A percentile compares a stretch with the other conserved stretches of the same genome.
phyloP scores from a whole-genome alignment of 2,329 filamentous ascomycete species.

The Penicillium rolfsii region DNA sequence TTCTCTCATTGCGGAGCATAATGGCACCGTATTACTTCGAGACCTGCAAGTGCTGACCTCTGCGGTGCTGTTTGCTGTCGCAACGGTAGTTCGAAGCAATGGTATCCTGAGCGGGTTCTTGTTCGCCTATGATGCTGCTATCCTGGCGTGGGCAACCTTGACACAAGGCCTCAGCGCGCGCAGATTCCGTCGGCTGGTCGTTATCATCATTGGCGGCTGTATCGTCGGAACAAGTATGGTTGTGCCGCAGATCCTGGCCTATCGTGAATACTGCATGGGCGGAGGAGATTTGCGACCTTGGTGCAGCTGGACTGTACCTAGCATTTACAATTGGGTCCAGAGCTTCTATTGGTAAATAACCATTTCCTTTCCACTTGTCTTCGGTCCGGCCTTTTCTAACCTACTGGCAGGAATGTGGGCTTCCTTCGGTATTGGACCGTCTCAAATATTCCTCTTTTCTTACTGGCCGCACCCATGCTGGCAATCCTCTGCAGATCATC shows the following conservation, averaged over 20 bases:
- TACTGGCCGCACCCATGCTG: constrained; percentile 79
- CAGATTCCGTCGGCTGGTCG: constrained; percentile 57
- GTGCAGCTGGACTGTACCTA: constrained; percentile 75
- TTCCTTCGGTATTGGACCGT: constrained; percentile 89
- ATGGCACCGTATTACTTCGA: constrained; percentile 31
- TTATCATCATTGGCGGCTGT: constrained; percentile 68
- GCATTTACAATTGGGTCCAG: constrained; percentile 91
- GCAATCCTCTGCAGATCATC: constrained; percentile 68
- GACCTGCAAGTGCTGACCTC: constrained; percentile 62
- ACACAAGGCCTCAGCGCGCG: constrained; percentile 39
- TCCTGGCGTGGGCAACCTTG: constrained; percentile 49
- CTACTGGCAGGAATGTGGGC: constrained; percentile 72
- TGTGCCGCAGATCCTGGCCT: constrained; percentile 76
- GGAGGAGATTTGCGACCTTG: constrained; percentile 61
- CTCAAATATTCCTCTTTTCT: constrained; percentile 83
- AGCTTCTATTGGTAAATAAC: constrained; percentile 78
- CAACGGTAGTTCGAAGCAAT: constrained; percentile 79
- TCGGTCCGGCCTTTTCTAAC: constrained; percentile 19
- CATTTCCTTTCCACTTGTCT: not conserved
- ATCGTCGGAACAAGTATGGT: constrained; percentile 69
- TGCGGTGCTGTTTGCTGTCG: constrained; percentile 70
- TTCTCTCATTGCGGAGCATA: constrained; percentile 38
- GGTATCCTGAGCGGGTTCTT: constrained; percentile 79
- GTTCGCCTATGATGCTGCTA: constrained; percentile 66
- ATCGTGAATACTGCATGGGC: constrained; percentile 66